A percentile compares a stretch with the other conserved stretches of the same genome.
phyloP scores from a whole-genome alignment of 176 grass and related monocot genomes.

The Areca catechu region DNA sequence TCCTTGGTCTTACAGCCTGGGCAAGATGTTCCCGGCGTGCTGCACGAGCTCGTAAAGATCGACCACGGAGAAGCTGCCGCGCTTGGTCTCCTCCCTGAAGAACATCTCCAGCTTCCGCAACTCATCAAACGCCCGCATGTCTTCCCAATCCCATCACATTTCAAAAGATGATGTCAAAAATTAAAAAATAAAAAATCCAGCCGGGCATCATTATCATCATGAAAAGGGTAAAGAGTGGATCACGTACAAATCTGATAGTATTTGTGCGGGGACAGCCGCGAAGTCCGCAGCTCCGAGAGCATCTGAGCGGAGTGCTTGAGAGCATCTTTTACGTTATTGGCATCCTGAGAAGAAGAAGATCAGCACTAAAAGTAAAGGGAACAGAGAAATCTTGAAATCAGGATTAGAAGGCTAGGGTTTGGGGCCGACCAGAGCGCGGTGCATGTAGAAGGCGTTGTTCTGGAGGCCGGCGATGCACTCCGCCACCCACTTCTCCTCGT shows the following conservation, averaged over 20 bases:
- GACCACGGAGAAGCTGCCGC: conserved; percentile 75
- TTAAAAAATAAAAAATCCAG: no score
- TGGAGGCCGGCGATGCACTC: conserved; percentile 98
- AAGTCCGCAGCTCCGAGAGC: conserved; percentile 96
- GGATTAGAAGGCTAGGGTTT: conserved; percentile 4
- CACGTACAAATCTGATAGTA: conserved; percentile 95
- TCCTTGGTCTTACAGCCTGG: conserved; percentile 61
- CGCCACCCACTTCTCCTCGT: conserved; percentile 94
- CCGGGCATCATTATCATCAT: no score
- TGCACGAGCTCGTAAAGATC: conserved; percentile 95
- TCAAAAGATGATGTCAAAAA: no score
- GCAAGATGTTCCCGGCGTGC: conserved; percentile 86
- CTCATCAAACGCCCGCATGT: conserved; percentile 97
- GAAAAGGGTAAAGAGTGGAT: no score
- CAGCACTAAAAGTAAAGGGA: neutral
- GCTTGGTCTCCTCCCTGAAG: conserved; percentile 82
- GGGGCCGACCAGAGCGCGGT: conserved; percentile 72
- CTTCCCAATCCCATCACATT: conserved; percentile 18
- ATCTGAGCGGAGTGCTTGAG: conserved; percentile 99
- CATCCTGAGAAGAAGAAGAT: conserved; percentile 39
- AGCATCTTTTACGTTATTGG: conserved; percentile 93
- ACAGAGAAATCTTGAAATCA: neutral
- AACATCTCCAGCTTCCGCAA: conserved; percentile 98
- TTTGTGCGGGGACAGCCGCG: conserved; percentile 86
- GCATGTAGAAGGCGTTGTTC: conserved; percentile 98